Evolutionary conservation across 306 rosid species (phyloP).

Genomic region (Trichosanthes truncata): DNA sequence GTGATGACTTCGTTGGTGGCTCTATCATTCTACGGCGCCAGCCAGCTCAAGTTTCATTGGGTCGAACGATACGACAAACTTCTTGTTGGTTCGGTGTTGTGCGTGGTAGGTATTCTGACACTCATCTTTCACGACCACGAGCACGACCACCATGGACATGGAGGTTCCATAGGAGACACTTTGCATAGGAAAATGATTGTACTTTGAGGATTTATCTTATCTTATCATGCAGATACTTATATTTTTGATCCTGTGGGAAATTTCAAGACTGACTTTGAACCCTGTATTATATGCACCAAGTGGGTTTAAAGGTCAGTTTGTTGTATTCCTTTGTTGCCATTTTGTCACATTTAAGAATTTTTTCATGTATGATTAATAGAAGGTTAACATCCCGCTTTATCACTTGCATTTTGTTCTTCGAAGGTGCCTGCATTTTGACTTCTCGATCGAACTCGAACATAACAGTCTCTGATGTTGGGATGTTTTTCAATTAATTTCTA

Average conservation of each 20-base stretch:
- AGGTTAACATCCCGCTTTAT: neutral
- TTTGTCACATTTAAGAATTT: neutral
- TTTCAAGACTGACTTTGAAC: neutral
- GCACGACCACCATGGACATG: conserved; percentile 39
- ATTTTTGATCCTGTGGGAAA: neutral
- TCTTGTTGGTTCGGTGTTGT: conserved; percentile 83
- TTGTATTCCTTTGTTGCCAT: neutral
- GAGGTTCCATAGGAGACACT: conserved; percentile 39
- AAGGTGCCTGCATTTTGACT: neutral
- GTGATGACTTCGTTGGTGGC: conserved; percentile 99
- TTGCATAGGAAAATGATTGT: conserved; percentile 58
- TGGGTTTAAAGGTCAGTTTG: conserved; percentile 4
- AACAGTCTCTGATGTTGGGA: no score
- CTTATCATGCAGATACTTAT: neutral
- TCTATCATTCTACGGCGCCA: conserved; percentile 86
- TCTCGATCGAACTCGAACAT: neutral
- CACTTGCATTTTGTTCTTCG: neutral
- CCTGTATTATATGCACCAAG: neutral
- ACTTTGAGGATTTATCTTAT: conserved; percentile 22
- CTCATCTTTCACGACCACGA: conserved; percentile 64
- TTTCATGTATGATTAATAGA: neutral
- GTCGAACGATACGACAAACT: conserved; percentile 93
- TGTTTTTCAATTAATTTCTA: no score
- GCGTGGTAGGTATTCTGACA: conserved; percentile 79
- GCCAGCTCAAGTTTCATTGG: conserved; percentile 97